phyloP scores from a whole-genome alignment of 78 protist genomes.

The Dictyostelium brefeldianum region DNA sequence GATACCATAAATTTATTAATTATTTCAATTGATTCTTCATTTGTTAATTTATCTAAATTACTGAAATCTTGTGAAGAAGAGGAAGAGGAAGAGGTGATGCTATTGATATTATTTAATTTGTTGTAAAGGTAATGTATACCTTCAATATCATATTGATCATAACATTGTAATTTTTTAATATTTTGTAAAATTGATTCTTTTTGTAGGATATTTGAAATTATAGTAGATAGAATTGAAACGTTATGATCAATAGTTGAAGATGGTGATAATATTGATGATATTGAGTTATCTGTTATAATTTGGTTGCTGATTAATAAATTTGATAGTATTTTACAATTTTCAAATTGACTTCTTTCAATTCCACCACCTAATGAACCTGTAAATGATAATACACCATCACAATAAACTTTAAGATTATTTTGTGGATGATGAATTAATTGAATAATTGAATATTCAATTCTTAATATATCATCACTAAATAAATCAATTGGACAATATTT shows the following conservation, averaged over 20 bases:
- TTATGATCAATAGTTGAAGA: not conserved
- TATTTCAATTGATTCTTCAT: not conserved
- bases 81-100: not conserved
- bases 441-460: slow-evolving; percentile 27
- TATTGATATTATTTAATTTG: slow-evolving; percentile 5
- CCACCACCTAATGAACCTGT: slow-evolving; percentile 80
- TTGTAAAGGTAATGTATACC: slow-evolving; percentile 41
- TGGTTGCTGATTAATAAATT: slow-evolving; percentile 8
- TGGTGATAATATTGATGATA: not conserved
- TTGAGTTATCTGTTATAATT: not conserved
- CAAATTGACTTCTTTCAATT: not conserved
- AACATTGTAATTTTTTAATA: slow-evolving; percentile 18
- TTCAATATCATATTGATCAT: slow-evolving; percentile 43
- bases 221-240: not conserved
- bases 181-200: slow-evolving; percentile 19
- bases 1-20: slow-evolving; percentile 42
- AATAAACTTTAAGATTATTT: slow-evolving; percentile 66
- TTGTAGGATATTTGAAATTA: slow-evolving; percentile 6
- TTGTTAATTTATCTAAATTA: not conserved
- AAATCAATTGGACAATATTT: slow-evolving; percentile 72
- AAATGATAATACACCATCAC: slow-evolving; percentile 41
- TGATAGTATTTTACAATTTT: not conserved
- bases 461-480: slow-evolving; percentile 35
- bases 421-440: slow-evolving; percentile 50
- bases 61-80: not conserved